Base-by-base conservation (phyloP, 1,139 yeast species). In the Geotrichum restrictum region DNA sequence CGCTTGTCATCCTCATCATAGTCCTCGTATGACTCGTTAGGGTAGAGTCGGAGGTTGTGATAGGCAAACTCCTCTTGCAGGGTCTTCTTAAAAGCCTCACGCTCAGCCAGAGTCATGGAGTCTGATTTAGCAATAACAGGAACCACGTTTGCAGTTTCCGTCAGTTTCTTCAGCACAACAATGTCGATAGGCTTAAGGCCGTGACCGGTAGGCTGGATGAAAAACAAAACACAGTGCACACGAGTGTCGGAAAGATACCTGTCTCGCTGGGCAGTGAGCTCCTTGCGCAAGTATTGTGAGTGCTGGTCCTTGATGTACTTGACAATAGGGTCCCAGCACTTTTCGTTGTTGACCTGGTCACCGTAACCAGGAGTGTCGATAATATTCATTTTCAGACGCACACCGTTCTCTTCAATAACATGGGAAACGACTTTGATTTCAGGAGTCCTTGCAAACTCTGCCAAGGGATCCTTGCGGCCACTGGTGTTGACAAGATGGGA, bases 281-380 rank as follows among this genome's bases (percentile, higher is more conserved):
- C 98, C 71, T 88, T 88, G 72, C 98, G 85, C 68, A 93, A 78
- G 69, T 87, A 93, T 64, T 85, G 86, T 33, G 95, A 86, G 70
- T 93, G 96, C 74, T 93, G 98, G 70, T 93, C 98, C 74, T 91
- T 89, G 68, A 93, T 88, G 72, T 91, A 91, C 72, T 88, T 89
- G 62, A 91, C 85, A 62, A 93, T 84, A 45, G 97, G 97, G 63
- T 93, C 98, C 98, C 98, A 93, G 66, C 76, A 93, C 71, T 86
- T 85, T 64, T 89, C 96, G 71, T 93, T 93, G 73, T 93, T 88
- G 63, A 93, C 85, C 71, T 88, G 96, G 73, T 93, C 98, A 39
- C 96, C 98, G 74, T 88, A 93, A 7, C 98, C 98, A 11, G 98
- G 98, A 7, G 98, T 93, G 68, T 93, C 98, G 67, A 93, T 87